Base-by-base conservation (phyloP, 768 basidiomycete species). In the Xerocomellus intermedius region DNA sequence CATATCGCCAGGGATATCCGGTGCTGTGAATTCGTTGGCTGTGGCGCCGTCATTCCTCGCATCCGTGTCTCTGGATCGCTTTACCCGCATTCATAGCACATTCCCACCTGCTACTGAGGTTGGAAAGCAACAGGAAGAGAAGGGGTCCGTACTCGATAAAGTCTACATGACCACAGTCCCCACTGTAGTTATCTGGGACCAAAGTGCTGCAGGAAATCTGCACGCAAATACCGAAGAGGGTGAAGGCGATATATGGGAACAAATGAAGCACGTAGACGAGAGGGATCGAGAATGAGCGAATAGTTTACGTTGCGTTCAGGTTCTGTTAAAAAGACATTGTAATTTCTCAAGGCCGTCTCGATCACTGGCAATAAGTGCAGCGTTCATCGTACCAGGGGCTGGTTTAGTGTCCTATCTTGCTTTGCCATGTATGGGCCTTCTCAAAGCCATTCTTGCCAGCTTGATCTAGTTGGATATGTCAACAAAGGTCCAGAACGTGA, bases 361-460 rank as follows among this genome's bases (percentile, higher is more conserved):
- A 21, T 26, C n/a, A 21, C n/a, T 12, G 12, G 5, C 3, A 49
- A 50, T 3, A 36, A 42, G 32, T 21, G 17, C 33, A 56, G 2
- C 12, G n/a, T 35, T 42, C n/a, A 26, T 46, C 39, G 16, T 46
- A 32, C 26, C 43, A 10, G 21, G 12, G 19, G 24, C 32, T 38
- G 14, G 9, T 24, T 62, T 52, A 63, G 35, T 69, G 58, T 4
- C 82, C 93, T 62, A 94, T 93, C 67, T 86, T 78, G 64, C 89
- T 92, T 73, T 86, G 82, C 96, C 95, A 98, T 16, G 77, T 85
- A 58, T 84, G 86, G 8, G 86, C 94, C 59, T 84, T 86, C 73
- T 98, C 96, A 69, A 98, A 98, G 5, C 96, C 96, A 65, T 98
- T 97, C 61, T 64, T 73, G 35, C 85, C 89, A 39, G 74, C 70